A percentile compares a stretch with the other conserved stretches of the same genome.
These are phyloP conservation scores for Ambrosiella xylebori DNA, from an alignment of 2,329 filamentous ascomycete genomes.

Conservation along the genomic window DNA sequence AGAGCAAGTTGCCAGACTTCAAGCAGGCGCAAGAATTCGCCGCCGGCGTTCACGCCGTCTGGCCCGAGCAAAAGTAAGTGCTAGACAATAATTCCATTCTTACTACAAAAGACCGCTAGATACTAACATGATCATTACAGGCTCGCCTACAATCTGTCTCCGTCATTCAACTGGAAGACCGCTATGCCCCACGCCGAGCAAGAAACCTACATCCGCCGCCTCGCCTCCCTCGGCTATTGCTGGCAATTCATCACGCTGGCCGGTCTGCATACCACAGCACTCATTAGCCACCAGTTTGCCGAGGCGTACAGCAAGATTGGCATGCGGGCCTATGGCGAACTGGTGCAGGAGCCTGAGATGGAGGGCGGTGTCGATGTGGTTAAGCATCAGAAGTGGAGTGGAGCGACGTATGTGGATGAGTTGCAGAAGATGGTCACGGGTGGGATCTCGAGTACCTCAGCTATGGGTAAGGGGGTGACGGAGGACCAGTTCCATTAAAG, in stretches of 20 bases:
- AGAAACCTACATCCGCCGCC: slow-evolving; percentile 89
- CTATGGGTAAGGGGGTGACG: slow-evolving; percentile 95
- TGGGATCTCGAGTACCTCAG: slow-evolving; percentile 76
- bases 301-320: slow-evolving; percentile 63
- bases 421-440: slow-evolving; percentile 94
- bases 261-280: slow-evolving; percentile 83
- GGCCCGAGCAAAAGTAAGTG: slow-evolving; percentile 85
- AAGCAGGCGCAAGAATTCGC: slow-evolving; percentile 86
- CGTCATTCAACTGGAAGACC: slow-evolving; percentile 99
- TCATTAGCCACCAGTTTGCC: slow-evolving; percentile 81
- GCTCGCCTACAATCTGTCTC: slow-evolving; percentile 93
- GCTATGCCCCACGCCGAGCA: slow-evolving; percentile 85
- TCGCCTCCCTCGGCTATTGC: slow-evolving; percentile 80
- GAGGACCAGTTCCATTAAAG: slow-evolving; percentile 76
- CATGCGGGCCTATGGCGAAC: slow-evolving; percentile 93
- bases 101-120: slow-evolving; percentile 13
- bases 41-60: slow-evolving; percentile 79
- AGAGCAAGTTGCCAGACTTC: slow-evolving; percentile 89
- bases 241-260: slow-evolving; percentile 99
- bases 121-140: slow-evolving; percentile 24
- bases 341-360: slow-evolving; percentile 97
- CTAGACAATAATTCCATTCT: neutral
- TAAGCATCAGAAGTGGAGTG: slow-evolving; percentile 97
- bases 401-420: slow-evolving; percentile 87
- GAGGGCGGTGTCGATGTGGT: slow-evolving; percentile 80